Evolutionary conservation across 768 basidiomycete species (phyloP).

Genomic region (Boletus sensibilis): DNA sequence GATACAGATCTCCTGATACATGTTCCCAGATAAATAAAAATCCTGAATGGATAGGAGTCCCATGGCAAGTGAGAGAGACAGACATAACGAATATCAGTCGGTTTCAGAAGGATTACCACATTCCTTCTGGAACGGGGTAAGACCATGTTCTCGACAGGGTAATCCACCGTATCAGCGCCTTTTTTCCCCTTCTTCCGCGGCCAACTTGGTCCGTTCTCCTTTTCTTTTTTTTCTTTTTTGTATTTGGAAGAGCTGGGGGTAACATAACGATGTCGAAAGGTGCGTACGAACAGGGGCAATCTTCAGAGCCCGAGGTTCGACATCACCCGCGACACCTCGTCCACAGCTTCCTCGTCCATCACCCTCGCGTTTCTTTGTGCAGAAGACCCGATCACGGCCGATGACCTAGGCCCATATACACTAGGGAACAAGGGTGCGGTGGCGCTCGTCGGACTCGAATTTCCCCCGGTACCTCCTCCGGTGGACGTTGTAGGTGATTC

Average conservation of each 20-base stretch:
- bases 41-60: conserved; percentile 32
- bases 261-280: conserved; percentile 7
- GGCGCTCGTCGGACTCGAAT: conserved; percentile 75
- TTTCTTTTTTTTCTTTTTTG: neutral
- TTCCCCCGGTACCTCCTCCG: conserved; percentile 67
- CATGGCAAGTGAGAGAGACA: conserved; percentile 24
- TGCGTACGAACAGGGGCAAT: conserved; percentile 13
- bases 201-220: conserved; percentile 2
- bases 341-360: conserved; percentile 56
- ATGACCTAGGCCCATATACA: conserved; percentile 69
- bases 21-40: conserved; percentile 35
- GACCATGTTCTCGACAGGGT: conserved; percentile 20
- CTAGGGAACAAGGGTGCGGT: conserved; percentile 83
- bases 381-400: conserved; percentile 45
- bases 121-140: conserved; percentile 23
- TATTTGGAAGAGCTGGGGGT: conserved; percentile 6
- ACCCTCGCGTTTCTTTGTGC: conserved; percentile 40
- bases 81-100: conserved; percentile 14
- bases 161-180: conserved; percentile 15
- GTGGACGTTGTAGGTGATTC: conserved; percentile 81
- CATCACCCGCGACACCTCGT: conserved; percentile 76
- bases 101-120: conserved; percentile 20
- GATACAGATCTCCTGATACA: conserved; percentile 30
- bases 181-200: conserved; percentile 7
- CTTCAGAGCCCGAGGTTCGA: conserved; percentile 66